phyloP scores from a whole-genome alignment of 2,329 filamentous ascomycete genomes.

The Xylaria sp. region DNA sequence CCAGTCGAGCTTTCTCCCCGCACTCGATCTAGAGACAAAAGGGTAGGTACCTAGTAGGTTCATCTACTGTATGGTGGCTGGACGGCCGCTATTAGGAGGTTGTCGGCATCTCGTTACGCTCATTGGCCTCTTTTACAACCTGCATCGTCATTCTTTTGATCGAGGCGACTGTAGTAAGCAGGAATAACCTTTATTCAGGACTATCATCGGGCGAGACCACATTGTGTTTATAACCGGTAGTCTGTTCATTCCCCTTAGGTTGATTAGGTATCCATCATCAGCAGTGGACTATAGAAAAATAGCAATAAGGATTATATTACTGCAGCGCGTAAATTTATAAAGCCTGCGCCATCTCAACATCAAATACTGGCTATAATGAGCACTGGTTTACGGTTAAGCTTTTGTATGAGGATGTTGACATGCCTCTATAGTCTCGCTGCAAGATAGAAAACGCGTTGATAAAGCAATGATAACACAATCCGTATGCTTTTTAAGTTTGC shows the following conservation, averaged over 20 bases:
- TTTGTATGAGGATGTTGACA: neutral
- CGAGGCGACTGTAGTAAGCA: neutral
- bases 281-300: neutral
- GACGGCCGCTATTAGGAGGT: constrained; percentile 8
- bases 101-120: neutral
- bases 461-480: neutral
- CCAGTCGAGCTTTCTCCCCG: neutral
- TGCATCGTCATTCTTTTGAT: neutral
- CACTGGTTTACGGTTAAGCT: neutral
- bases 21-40: constrained; percentile 19
- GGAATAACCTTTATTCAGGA: neutral
- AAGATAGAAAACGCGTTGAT: neutral
- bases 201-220: neutral
- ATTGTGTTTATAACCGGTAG: neutral
- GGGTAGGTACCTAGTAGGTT: constrained; percentile 26
- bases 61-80: constrained; percentile 22
- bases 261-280: neutral
- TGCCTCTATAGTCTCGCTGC: neutral
- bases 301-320: neutral
- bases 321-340: no score
- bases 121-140: neutral
- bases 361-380: neutral
- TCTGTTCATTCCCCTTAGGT: neutral
- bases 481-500: neutral
- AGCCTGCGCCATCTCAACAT: neutral